Conservation (phyloP, 768 basidiomycete species). For the Russula vinacea region DNA sequence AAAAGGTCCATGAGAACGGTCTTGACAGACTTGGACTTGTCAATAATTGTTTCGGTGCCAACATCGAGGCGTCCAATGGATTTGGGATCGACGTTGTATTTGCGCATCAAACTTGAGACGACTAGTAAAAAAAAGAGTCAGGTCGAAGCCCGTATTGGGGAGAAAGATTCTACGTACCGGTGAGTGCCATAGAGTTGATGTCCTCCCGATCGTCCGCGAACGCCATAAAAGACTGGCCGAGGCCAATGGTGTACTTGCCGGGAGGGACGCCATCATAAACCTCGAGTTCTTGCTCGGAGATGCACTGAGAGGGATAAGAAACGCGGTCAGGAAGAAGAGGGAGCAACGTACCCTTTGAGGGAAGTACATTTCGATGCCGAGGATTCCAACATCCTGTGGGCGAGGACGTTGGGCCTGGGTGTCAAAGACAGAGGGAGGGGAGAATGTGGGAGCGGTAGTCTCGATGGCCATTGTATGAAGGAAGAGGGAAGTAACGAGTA, state of each 20-base stretch:
- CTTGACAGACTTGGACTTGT: constrained; percentile 99
- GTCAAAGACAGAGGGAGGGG: constrained; percentile 27
- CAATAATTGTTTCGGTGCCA: constrained; percentile 98
- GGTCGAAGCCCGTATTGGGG: constrained; percentile 18
- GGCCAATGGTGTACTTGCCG: constrained; percentile 98
- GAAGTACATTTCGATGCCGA: constrained; percentile 31
- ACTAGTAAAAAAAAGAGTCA: constrained; percentile 44
- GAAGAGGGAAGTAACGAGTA: background rate
- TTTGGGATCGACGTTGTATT: constrained; percentile 93
- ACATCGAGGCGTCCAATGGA: constrained; percentile 98
- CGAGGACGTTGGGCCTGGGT: constrained; percentile 29
- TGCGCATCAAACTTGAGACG: constrained; percentile 84
- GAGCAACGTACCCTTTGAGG: constrained; percentile 14
- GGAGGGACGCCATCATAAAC: constrained; percentile 38
- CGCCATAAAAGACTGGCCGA: constrained; percentile 97
- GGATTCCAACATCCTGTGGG: constrained; percentile 30
- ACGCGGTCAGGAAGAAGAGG: background rate
- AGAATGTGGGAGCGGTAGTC: constrained; percentile 5
- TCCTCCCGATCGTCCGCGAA: constrained; percentile 99
- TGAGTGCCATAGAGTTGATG: constrained; percentile 96
- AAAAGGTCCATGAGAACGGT: constrained; percentile 99
- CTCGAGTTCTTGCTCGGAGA: constrained; percentile 85
- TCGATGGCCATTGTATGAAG: constrained; percentile 30
- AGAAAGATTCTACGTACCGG: constrained; percentile 53
- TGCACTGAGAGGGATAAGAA: constrained; percentile 55